Conservation (phyloP, 495 filamentous ascomycete species). For the Neurospora terricola region DNA sequence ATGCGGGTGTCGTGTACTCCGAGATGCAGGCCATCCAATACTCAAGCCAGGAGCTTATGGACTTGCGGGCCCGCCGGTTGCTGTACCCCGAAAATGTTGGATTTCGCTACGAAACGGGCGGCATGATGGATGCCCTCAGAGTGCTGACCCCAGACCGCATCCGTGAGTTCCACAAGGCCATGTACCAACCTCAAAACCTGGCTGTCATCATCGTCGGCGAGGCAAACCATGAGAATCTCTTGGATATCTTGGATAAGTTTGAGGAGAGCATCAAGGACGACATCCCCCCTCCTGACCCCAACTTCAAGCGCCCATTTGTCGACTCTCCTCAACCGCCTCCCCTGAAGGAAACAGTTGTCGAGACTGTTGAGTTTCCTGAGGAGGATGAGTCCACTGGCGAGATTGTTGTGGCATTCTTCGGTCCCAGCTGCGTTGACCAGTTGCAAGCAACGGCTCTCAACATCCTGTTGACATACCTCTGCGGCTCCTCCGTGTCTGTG, state of each 20-base stretch:
- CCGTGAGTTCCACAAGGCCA: conserved; percentile 82
- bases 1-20: conserved; percentile 96
- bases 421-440: conserved; percentile 64
- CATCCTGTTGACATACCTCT: conserved; percentile 71
- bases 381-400: conserved; percentile 91
- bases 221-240: conserved; percentile 69
- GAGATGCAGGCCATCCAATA: conserved; percentile 98
- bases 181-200: conserved; percentile 97
- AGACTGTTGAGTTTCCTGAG: conserved; percentile 87
- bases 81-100: conserved; percentile 84
- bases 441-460: conserved; percentile 56
- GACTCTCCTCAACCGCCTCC: conserved; percentile 70
- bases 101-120: conserved; percentile 94
- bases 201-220: conserved; percentile 85
- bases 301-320: conserved; percentile 82
- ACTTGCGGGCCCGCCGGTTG: conserved; percentile 61
- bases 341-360: conserved; percentile 55
- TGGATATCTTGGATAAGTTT: conserved; percentile 74
- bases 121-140: conserved; percentile 86
- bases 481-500: conserved; percentile 83
- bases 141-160: conserved; percentile 82
- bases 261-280: conserved; percentile 77
- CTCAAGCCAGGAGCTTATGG: conserved; percentile 70
- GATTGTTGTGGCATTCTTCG: conserved; percentile 72
- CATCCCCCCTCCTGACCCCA: conserved; percentile 59